Base-by-base conservation (phyloP, 2,329 filamentous ascomycete genomes). In the Alternaria ventricosa region DNA sequence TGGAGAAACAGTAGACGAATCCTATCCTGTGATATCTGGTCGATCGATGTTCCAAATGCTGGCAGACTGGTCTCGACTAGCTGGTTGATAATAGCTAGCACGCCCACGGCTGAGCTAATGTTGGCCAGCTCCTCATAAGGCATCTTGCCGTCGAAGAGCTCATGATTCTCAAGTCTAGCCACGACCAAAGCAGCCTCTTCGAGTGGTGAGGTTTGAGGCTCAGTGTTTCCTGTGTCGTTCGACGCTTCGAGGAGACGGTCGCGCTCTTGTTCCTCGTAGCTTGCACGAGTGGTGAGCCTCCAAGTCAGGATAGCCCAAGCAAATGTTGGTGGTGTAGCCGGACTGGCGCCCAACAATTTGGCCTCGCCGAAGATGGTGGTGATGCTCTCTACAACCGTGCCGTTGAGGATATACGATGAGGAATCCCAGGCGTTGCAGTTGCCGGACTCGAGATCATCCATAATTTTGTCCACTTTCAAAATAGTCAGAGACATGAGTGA, bases 321-420 rank as follows among this genome's bases (percentile, higher is more conserved):
- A 69, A 96, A 92, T 20, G 93, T 86, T 18, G 92, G 88, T 2
- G 93, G 92, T 59, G 88, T 89, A 20, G 92, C 91, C 36, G 88
- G 87, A 41, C 84, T 82, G n/a, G 87, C 84, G 15, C 86, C 86
- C 20, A 76, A 47, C 18, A 81, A 75, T 27, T 84, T 84, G 8
- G 89, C 87, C 59, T 84, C 82, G 23, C 90, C 80, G 33, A 97
- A 84, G n/a, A 90, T 87, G 56, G 87, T 86, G 70, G 95, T 93
- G 13, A 97, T 87, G 57, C 89, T 87, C 53, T 88, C 86, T n/a
- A 97, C 84, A 20, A 91, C 87, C 7, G 88, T 86, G 3, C 89
- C 87, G 54, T 92, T 90, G 18, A 90, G 84, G 50, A 96, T 83
- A 74, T 93, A 97, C 0, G 86, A 86, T 77, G 65, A 85, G 77